phyloP scores from a whole-genome alignment of 2,329 filamentous ascomycete species.

The Ambrosiella beaveri region DNA sequence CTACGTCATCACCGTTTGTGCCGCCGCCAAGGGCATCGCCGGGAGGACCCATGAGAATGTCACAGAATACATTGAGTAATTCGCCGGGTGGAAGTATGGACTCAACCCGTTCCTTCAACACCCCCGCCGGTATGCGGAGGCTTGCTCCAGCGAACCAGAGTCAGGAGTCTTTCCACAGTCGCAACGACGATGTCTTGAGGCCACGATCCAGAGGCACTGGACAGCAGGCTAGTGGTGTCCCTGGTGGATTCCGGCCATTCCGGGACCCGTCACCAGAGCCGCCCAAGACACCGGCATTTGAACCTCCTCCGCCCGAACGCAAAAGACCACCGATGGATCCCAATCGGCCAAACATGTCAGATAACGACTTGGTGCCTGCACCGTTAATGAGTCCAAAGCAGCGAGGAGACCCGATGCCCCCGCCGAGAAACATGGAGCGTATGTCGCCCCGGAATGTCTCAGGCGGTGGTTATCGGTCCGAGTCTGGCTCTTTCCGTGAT shows the following conservation, averaged over 20 bases:
- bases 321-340: slow-evolving; percentile 51
- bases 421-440: slow-evolving; percentile 35
- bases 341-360: slow-evolving; percentile 30
- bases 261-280: slow-evolving; percentile 13
- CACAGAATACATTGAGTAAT: slow-evolving; percentile 16
- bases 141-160: slow-evolving; percentile 35
- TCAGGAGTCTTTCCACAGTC: slow-evolving; percentile 33
- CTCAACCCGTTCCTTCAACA: slow-evolving; percentile 25
- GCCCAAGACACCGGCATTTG: slow-evolving; percentile 16
- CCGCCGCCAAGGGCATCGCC: slow-evolving; percentile 24
- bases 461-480: slow-evolving; percentile 9
- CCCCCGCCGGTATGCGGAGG: slow-evolving; percentile 28
- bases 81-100: slow-evolving; percentile 38
- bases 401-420: slow-evolving; percentile 26
- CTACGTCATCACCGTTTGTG: slow-evolving; percentile 18
- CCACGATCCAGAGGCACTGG: slow-evolving; percentile 35
- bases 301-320: slow-evolving; percentile 41
- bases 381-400: slow-evolving; percentile 37
- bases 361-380: slow-evolving; percentile 39
- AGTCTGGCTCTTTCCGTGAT: slow-evolving; percentile 14
- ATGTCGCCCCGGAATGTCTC: slow-evolving; percentile 30
- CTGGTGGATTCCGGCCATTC: slow-evolving; percentile 7
- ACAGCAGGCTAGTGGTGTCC: slow-evolving; percentile 21
- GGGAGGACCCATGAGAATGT: slow-evolving; percentile 16
- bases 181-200: slow-evolving; percentile 34